Evolutionary conservation across 208 protist species (phyloP).

Genomic region (Leishmania martiniquensis): DNA sequence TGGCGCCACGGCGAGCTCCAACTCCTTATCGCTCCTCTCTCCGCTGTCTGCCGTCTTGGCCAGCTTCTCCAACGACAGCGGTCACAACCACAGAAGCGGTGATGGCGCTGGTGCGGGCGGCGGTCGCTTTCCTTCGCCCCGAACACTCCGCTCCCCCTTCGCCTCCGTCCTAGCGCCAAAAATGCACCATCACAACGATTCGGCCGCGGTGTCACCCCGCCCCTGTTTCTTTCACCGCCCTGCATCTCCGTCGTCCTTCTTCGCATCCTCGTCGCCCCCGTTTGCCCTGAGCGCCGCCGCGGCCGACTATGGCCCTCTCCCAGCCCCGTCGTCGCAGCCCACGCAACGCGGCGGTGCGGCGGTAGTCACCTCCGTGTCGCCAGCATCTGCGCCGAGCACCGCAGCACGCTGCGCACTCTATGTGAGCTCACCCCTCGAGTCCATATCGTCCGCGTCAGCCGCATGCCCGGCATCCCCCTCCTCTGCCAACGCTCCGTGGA

Average conservation of each 20-base stretch:
- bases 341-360: not conserved
- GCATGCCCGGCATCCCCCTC: not conserved
- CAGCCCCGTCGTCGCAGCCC: not conserved
- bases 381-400: not conserved
- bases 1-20: not conserved
- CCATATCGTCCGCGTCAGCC: not conserved
- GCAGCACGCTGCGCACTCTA: not conserved
- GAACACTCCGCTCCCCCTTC: not conserved
- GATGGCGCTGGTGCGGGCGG: not conserved
- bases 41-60: not conserved
- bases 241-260: not conserved
- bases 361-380: not conserved
- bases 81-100: not conserved
- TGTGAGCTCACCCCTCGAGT: not conserved
- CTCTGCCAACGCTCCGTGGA: not conserved
- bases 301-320: not conserved
- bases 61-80: not conserved
- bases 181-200: not conserved
- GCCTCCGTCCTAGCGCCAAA: not conserved
- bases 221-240: not conserved
- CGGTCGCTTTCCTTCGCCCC: not conserved
- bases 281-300: not conserved
- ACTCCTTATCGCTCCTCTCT: not conserved
- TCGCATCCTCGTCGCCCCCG: not conserved
- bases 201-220: not conserved